Evolutionary conservation across 768 basidiomycete species (phyloP).

Genomic region (Daedalea quercina): DNA sequence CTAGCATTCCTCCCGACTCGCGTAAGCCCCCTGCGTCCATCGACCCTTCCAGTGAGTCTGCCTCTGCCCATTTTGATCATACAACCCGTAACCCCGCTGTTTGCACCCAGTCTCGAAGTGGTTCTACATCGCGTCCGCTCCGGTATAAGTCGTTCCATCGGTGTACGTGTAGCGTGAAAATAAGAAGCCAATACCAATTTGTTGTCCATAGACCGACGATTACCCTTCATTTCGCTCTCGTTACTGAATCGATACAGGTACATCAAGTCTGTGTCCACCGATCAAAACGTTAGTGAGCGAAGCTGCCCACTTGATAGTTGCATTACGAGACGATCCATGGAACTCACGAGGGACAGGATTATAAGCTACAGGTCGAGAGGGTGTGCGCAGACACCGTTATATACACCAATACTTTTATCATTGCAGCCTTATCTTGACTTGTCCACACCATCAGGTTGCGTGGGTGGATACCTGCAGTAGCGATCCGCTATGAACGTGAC

Average conservation of each 20-base stretch:
- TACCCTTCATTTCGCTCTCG: not conserved
- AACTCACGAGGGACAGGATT: not conserved
- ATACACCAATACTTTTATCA: too few relatives aligned
- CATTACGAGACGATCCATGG: too few relatives aligned
- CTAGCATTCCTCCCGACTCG: slow-evolving; percentile 67
- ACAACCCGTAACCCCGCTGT: not conserved
- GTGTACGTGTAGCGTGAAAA: slow-evolving; percentile 9
- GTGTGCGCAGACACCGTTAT: too few relatives aligned
- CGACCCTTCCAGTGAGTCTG: slow-evolving; percentile 76
- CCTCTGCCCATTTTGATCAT: not conserved
- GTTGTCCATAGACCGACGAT: not conserved
- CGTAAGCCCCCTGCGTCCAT: slow-evolving; percentile 82
- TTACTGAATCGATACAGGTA: not conserved
- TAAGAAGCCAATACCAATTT: not conserved
- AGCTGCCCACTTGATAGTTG: too few relatives aligned
- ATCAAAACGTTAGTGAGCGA: not conserved
- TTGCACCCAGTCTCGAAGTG: slow-evolving; percentile 66
- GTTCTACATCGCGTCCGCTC: slow-evolving; percentile 92
- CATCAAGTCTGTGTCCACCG: not conserved
- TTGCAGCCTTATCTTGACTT: slow-evolving; percentile 18
- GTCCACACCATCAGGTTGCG: slow-evolving; percentile 46
- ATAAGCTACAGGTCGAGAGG: not conserved
- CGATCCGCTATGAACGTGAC: slow-evolving; percentile 88
- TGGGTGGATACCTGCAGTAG: slow-evolving; percentile 83
- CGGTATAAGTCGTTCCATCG: slow-evolving; percentile 40